These are phyloP conservation scores for Candida smagusa DNA, from an alignment of 1,139 yeast genomes.

Conservation along the genomic window DNA sequence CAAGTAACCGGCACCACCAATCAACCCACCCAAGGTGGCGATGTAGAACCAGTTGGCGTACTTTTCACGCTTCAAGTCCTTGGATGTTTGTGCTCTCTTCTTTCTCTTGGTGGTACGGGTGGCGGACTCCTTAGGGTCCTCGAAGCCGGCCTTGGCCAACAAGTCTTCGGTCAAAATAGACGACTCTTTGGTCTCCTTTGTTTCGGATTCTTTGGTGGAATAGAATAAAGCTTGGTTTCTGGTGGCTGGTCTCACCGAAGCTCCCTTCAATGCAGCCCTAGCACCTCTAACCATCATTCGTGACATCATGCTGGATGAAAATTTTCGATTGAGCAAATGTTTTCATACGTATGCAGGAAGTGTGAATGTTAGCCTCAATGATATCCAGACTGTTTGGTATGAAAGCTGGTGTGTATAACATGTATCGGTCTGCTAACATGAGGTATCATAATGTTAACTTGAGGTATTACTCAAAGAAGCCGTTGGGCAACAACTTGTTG, in stretches of 20 bases:
- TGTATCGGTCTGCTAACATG: too few species aligned
- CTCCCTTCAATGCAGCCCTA: conserved; percentile 3
- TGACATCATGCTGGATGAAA: conserved; percentile 5
- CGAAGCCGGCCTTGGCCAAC: conserved; percentile 82
- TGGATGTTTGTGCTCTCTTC: conserved; percentile 62
- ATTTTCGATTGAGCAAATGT: conserved; percentile 1
- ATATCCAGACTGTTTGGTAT: background rate
- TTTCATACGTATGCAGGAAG: background rate
- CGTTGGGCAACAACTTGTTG: conserved; percentile 5
- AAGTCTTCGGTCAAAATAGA: conserved; percentile 78
- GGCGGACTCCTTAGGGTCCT: conserved; percentile 25
- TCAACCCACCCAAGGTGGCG: conserved; percentile 54
- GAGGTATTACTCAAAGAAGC: background rate
- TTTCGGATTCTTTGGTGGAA: conserved; percentile 22
- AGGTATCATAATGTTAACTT: background rate
- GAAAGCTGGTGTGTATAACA: background rate
- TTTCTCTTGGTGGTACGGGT: conserved; percentile 34
- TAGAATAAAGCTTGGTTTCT: conserved; percentile 11
- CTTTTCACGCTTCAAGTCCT: conserved; percentile 51
- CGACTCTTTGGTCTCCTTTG: conserved; percentile 30
- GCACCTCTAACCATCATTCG: conserved; percentile 3
- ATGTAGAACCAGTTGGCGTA: conserved; percentile 69
- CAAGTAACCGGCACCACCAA: conserved; percentile 70
- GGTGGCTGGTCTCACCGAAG: background rate
- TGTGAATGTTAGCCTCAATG: background rate